phyloP scores from a whole-genome alignment of 352 stramenopile species.

The Phytophthora pseudosyringae region DNA sequence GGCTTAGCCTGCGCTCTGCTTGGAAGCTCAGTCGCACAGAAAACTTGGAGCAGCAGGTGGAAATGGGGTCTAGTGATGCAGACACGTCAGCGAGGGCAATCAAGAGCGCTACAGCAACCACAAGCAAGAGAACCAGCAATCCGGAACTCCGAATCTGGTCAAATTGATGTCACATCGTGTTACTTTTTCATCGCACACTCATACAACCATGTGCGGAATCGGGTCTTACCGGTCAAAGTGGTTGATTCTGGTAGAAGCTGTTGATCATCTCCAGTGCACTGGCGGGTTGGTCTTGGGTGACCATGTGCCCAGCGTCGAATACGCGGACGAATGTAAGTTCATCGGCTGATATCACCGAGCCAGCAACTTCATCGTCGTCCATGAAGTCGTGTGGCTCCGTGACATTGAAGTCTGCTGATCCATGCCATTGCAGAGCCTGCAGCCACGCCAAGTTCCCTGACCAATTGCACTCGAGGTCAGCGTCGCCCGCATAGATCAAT shows the following conservation, averaged over 20 bases:
- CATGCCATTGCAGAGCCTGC: slow-evolving; percentile 88
- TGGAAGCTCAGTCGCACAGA: too few relatives aligned
- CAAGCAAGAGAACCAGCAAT: too few relatives aligned
- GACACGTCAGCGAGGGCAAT: too few relatives aligned
- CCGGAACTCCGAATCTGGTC: too few relatives aligned
- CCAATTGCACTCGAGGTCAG: slow-evolving; percentile 97
- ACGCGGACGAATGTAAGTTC: slow-evolving; percentile 88
- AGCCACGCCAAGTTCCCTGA: slow-evolving; percentile 94
- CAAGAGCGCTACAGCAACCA: too few relatives aligned
- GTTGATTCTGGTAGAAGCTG: slow-evolving; percentile 71
- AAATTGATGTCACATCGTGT: slow-evolving; percentile 12
- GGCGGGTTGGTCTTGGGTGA: slow-evolving; percentile 91
- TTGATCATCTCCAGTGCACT: slow-evolving; percentile 92
- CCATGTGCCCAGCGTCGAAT: slow-evolving; percentile 94
- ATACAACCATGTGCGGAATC: background rate
- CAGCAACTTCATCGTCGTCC: slow-evolving; percentile 27
- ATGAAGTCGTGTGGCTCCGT: slow-evolving; percentile 30
- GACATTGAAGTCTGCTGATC: slow-evolving; percentile 80
- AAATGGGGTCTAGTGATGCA: too few relatives aligned
- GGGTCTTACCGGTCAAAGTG: slow-evolving; percentile 13
- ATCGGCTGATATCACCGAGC: slow-evolving; percentile 37
- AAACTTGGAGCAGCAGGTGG: too few relatives aligned
- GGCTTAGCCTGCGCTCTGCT: slow-evolving; percentile 60
- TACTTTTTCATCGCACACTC: slow-evolving; percentile 12
- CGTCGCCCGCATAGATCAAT: slow-evolving; percentile 96